Evolutionary conservation across 2,329 filamentous ascomycete species (phyloP).

Genomic region (Ophiostoma sp.): DNA sequence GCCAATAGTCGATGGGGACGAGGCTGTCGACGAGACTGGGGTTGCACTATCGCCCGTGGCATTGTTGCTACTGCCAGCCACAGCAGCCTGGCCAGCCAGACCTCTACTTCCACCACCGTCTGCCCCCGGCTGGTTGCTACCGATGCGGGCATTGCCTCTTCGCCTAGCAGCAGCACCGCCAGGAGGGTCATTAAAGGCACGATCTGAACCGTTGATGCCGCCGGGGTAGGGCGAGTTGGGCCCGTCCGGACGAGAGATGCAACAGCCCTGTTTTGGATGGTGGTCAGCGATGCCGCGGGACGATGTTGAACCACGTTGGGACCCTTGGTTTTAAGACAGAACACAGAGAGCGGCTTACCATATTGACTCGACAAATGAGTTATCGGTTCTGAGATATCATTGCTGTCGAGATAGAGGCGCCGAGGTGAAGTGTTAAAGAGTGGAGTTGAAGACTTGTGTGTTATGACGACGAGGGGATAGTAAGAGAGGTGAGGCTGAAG

Average conservation of each 20-base stretch:
- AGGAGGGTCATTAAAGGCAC: slow-evolving; percentile 46
- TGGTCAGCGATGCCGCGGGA: background rate
- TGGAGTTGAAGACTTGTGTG: background rate
- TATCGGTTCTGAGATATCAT: background rate
- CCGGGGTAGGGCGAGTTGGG: slow-evolving; percentile 52
- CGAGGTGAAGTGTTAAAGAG: background rate
- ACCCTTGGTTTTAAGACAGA: background rate
- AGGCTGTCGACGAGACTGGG: slow-evolving; percentile 25
- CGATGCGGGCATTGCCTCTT: slow-evolving; percentile 27
- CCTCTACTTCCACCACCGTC: background rate
- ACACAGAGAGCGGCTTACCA: background rate
- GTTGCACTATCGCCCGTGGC: slow-evolving; percentile 22
- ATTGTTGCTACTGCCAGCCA: slow-evolving; percentile 26
- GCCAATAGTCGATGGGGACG: slow-evolving; percentile 19
- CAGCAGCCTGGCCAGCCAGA: slow-evolving; percentile 21
- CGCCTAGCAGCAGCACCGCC: slow-evolving; percentile 29
- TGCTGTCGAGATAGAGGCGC: background rate
- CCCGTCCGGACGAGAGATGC: slow-evolving; percentile 49
- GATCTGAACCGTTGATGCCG: slow-evolving; percentile 47
- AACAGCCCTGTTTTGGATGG: slow-evolving; percentile 48
- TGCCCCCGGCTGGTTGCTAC: background rate
- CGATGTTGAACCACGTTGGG: background rate
- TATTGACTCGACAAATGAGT: background rate
- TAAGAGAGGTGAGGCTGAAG: background rate
- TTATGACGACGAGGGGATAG: background rate